Evolutionary conservation across 1,284 basidiomycete species (phyloP), one percentile per base, ranked within the genome.

Genomic region (Ustilago esculenta): DNA sequence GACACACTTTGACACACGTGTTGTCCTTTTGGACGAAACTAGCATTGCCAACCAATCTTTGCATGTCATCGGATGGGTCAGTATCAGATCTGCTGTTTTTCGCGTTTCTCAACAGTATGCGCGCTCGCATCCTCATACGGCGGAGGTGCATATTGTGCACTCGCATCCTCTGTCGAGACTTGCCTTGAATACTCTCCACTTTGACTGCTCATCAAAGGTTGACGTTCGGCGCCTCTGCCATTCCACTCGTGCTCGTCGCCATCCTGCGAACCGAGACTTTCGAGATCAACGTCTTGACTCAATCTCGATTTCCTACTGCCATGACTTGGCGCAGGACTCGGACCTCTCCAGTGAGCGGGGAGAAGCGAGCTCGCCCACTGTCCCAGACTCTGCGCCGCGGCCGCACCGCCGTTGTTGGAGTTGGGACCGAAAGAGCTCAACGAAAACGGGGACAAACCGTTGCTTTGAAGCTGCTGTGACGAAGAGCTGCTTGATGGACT

Each of bases 251-350:
- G 42, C 1, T 46, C 32, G n/a, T 54, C 54, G 6, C 30, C 57
- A 15, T 49, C 59, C 45, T 58, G 58, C 9, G 35, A 34, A 11
- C 52, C 59, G n/a, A 55, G 30, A 18, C 40, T 46, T 39, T 67
- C 64, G 8, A 67, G 18, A 37, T 69, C 65, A 1, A 63, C 49
- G 34, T 66, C 63, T 42, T 66, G 63, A 12, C 45, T 50, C 35
- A 69, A n/a, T 8, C 65, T 24, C n/a, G 42, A 47, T 11, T 59
- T 21, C 15, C 65, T 30, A 15, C 29, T 36, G 0, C 54, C 50
- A 15, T 69, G 59, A 24, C 54, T 58, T 1, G 65, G 65, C 5
- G 65, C 54, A 1, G 65, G 65, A 14, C 48, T 53, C 0, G 65
- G 46, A 7, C 53, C 65, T 5, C 65, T 39, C 65, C 65, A 69